These are phyloP conservation scores for Gastrodia elata DNA, from an alignment of 106 monocot species.

Conservation along the genomic window DNA sequence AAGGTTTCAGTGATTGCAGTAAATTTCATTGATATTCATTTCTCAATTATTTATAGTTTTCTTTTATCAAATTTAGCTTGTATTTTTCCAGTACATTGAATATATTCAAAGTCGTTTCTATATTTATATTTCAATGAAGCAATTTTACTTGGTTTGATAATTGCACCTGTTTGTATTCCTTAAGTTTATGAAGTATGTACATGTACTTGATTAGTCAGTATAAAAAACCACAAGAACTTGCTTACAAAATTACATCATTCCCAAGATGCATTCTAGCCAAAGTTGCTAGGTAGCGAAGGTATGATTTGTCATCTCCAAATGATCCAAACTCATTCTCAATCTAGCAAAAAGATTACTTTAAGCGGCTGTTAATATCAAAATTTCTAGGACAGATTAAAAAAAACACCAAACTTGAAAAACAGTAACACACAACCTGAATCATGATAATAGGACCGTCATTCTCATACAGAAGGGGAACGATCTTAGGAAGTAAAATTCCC, in stretches of 20 bases:
- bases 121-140: background rate
- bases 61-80: background rate
- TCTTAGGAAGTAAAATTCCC: slow-evolving; percentile 74
- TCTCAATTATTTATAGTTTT: background rate
- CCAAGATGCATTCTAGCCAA: slow-evolving; percentile 77
- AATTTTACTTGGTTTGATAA: background rate
- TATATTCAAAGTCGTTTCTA: background rate
- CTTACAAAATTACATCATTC: slow-evolving; percentile 62
- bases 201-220: background rate
- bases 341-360: slow-evolving; percentile 21
- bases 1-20: background rate
- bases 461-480: slow-evolving; percentile 64
- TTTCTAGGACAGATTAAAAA: background rate
- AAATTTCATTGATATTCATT: background rate
- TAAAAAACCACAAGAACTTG: background rate
- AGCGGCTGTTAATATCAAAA: background rate
- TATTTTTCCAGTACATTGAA: background rate
- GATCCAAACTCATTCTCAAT: slow-evolving; percentile 99
- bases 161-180: background rate
- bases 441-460: slow-evolving; percentile 94
- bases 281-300: slow-evolving; percentile 59
- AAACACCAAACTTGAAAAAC: background rate
- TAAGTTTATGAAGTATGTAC: background rate
- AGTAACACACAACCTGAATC: slow-evolving; percentile 61
- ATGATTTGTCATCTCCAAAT: slow-evolving; percentile 76